Conservation (phyloP, 371 early-diverging fungal genomes). For the Chytridium lagenaria region DNA sequence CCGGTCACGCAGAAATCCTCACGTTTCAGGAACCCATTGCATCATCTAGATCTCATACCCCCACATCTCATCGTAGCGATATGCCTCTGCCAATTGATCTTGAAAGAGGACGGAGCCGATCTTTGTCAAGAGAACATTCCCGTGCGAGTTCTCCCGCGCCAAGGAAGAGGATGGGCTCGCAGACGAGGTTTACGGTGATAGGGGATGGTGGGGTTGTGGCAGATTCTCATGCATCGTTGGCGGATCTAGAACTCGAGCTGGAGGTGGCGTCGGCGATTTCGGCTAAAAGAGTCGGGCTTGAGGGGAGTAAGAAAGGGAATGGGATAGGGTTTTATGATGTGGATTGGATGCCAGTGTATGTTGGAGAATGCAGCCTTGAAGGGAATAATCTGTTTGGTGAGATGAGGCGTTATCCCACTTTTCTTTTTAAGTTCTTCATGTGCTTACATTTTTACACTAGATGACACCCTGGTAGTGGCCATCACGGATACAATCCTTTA, state of each 20-base stretch:
- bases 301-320: neutral
- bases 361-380: slow-evolving; percentile 17
- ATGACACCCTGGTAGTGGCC: slow-evolving; percentile 14
- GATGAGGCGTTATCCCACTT: neutral
- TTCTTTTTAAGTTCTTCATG: neutral
- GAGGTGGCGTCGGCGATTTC: neutral
- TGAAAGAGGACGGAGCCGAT: neutral
- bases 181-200: neutral
- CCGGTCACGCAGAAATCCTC: no score
- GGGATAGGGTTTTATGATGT: neutral
- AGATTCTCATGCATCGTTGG: neutral
- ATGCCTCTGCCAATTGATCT: neutral
- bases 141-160: neutral
- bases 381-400: slow-evolving; percentile 18
- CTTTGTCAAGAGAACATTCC: neutral
- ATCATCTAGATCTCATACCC: neutral
- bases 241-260: slow-evolving; percentile 4
- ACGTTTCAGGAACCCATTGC: neutral
- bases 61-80: neutral
- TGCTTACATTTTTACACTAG: no score
- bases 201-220: neutral
- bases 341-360: slow-evolving; percentile 18
- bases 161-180: neutral
- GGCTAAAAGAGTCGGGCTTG: neutral
- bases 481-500: slow-evolving; percentile 3